Percentiles rank a stretch among this genome's conserved stretches.
These are phyloP conservation scores for Silene uniflora DNA, from an alignment of 148 eudicot genomes.

Conservation along the genomic window DNA sequence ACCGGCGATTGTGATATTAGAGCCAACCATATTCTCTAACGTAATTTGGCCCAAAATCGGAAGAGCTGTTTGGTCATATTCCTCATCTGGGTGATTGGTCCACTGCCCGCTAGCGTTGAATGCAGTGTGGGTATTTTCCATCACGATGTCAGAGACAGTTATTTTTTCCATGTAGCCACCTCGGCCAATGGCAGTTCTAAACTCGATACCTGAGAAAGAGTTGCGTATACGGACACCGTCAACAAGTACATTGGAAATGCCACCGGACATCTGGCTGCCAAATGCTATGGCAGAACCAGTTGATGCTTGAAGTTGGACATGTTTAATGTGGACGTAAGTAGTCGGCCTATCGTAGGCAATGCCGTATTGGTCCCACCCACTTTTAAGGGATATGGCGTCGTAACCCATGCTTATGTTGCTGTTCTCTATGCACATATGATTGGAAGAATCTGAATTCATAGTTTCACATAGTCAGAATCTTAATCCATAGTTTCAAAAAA, in stretches of 20 bases:
- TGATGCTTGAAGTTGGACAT: slow-evolving; percentile 42
- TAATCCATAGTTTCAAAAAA: no score
- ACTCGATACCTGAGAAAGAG: slow-evolving; percentile 38
- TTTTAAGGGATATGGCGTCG: slow-evolving; percentile 50
- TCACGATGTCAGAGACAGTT: slow-evolving; percentile 22
- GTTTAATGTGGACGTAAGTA: slow-evolving; percentile 38
- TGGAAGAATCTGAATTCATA: slow-evolving; percentile 46
- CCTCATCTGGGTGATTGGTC: slow-evolving; percentile 40
- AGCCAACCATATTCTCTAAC: slow-evolving; percentile 31
- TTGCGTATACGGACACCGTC: slow-evolving; percentile 29
- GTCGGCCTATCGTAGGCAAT: slow-evolving; percentile 40
- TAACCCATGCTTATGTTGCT: slow-evolving; percentile 47
- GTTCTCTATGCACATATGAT: slow-evolving; percentile 43
- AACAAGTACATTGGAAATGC: slow-evolving; percentile 36
- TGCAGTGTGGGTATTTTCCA: slow-evolving; percentile 37
- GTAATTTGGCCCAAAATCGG: slow-evolving; percentile 37
- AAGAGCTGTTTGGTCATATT: slow-evolving; percentile 34
- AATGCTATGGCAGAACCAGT: slow-evolving; percentile 44
- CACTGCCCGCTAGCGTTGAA: slow-evolving; percentile 41
- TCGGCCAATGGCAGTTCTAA: slow-evolving; percentile 43
- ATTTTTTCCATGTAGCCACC: slow-evolving; percentile 46
- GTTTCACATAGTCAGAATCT: background rate
- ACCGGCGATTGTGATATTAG: slow-evolving; percentile 37
- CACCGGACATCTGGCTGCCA: slow-evolving; percentile 61
- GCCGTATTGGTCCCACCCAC: slow-evolving; percentile 58